Base-by-base conservation (phyloP, 371 early-diverging fungal genomes). In the Chytridium lagenaria region DNA sequence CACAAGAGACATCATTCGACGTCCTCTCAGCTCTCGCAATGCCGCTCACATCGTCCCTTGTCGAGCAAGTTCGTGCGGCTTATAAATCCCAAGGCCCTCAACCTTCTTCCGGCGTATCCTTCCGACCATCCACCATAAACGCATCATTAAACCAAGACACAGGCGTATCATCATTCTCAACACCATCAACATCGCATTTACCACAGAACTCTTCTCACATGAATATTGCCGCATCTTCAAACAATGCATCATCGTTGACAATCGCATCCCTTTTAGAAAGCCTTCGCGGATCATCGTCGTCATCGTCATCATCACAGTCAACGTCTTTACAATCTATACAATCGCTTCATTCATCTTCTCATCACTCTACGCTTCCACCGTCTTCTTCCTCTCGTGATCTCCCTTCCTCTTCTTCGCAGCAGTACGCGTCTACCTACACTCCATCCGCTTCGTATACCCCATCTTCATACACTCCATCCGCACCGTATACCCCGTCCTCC, bases 41-140 rank as follows among this genome's bases (percentile, higher is more conserved):
- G 30, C 61, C 61, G 3, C 61, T 61, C 36, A 33, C 61, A 3
- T 61, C 61, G 7, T 34, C 34, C 12, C 61, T 61, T 3, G 61
- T 61, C 34, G n/a, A 61, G 36, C 36, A 61, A 34, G 61, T 61
- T 26, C 61, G 61, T 61, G 61, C 61, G 12, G 61, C 61, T 26
- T 33, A 33, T 34, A 30, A 61, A 23, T 61, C 36, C 34, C 61
- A 61, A 23, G 10, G 23, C 10, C 5, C 22, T 7, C 10, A 26
- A 5, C 26, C 57, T 15, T 10, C 10, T 5, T 10, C 57, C 30
- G 57, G 57, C 16, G 7, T 55, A 7, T 5, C 15, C 10, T n/a
- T n/a, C n/a, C n/a, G n/a, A n/a, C n/a, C n/a, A n/a, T n/a, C n/a
- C n/a, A n/a, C n/a, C n/a, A n/a, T n/a, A n/a, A n/a, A n/a, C n/a